Evolutionary conservation across 208 protist species (phyloP), one percentile per base, ranked within the genome.

Genomic region (Polymyxa betae): DNA sequence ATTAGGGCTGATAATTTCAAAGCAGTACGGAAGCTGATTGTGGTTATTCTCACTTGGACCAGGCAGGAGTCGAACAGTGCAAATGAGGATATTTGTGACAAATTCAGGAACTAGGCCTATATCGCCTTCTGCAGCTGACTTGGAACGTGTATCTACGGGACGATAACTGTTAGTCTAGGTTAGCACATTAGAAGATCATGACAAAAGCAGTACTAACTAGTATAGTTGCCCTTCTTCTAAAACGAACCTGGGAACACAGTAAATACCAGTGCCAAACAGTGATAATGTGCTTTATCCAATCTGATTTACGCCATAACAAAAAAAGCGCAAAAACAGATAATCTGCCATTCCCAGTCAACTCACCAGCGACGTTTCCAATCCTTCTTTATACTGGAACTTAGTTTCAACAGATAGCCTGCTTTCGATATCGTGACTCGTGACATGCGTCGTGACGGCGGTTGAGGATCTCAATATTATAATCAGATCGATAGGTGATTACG

Each of bases 51-150:
- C 49, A 60, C 49, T 60, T 24, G 49, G 49, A 24, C 49, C 49
- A 29, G 49, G 49, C 5, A 82, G 35, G 12, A 82, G 72, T 12
- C 72, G 72, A 43, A 82, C 72, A 35, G n/a, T 35, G 40, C 72
- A 82, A n/a, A 82, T 82, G 16, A 82, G 40, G 72, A 82, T 82
- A n/a, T 82, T 82, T 5, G 72, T 82, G 72, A 82, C 72, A n/a
- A 82, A 82, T 43, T 82, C 72, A 20, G 72, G 72, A 35, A 82
- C n/a, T 5, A 82, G 72, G 40, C 40, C 72, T n/a, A 35, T 35
- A 12, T n/a, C 40, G n/a, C 5, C n/a, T 38, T 35, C 40, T 5
- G 72, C 35, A 20, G n/a, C 5, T 35, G 72, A 43, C 35, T 35
- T 45, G 10, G 72, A 35, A 40, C n/a, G 5, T 82, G 72, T 5